phyloP scores from a whole-genome alignment of 2,329 filamentous ascomycete species.

The Epichloe bromicola region DNA sequence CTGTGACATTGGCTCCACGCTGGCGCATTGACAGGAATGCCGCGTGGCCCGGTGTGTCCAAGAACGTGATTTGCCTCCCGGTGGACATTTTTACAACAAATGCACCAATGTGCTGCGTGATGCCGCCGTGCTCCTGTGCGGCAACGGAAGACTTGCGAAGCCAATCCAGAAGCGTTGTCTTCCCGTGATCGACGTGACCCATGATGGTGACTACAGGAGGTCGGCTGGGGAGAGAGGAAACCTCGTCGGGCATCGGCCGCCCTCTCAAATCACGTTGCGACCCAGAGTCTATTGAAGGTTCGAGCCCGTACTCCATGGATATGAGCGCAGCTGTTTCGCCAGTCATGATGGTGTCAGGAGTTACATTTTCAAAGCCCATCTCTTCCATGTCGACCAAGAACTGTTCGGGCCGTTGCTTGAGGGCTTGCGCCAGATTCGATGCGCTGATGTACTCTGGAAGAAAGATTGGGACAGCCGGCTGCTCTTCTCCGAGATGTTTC shows the following conservation, averaged over 20 bases:
- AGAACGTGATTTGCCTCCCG: constrained; percentile 85
- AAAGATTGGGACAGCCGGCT: constrained; percentile 48
- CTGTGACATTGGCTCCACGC: constrained; percentile 87
- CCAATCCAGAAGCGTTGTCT: constrained; percentile 91
- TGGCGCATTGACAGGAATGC: constrained; percentile 95
- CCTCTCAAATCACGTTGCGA: constrained; percentile 58
- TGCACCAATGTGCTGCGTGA: constrained; percentile 96
- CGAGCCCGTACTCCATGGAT: constrained; percentile 84
- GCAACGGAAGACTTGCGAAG: constrained; percentile 86
- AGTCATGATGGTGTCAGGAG: constrained; percentile 73
- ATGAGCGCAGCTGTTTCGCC: constrained; percentile 83
- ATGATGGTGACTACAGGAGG: constrained; percentile 97
- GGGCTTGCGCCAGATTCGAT: constrained; percentile 61
- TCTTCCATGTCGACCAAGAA: constrained; percentile 68
- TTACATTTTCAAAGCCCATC: constrained; percentile 80
- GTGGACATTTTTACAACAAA: constrained; percentile 82
- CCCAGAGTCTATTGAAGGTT: constrained; percentile 60
- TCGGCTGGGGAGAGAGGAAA: constrained; percentile 52
- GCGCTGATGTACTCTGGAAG: constrained; percentile 88
- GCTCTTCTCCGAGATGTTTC: constrained; percentile 25
- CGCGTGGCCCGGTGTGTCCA: constrained; percentile 92
- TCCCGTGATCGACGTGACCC: constrained; percentile 97
- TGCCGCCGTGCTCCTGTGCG: constrained; percentile 85
- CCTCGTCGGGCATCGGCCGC: constrained; percentile 55
- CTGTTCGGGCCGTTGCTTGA: constrained; percentile 55